These are phyloP conservation scores for Saturnispora besseyi DNA, from an alignment of 805 yeast species.

Conservation along the genomic window DNA sequence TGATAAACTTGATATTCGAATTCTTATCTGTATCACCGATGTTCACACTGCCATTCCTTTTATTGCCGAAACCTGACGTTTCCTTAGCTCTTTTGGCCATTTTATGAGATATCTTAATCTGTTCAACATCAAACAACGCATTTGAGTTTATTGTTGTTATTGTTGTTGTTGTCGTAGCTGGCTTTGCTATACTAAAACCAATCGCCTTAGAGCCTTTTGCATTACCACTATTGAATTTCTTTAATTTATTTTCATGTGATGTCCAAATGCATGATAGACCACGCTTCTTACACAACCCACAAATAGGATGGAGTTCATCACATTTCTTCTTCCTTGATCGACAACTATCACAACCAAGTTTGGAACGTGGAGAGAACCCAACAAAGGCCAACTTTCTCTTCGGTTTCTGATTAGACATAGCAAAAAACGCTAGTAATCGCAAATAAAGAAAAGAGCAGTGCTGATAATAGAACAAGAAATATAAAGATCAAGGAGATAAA, in stretches of 20 bases:
- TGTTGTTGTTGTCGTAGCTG: neutral
- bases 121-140: constrained; percentile 11
- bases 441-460: no score
- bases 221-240: neutral
- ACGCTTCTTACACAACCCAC: constrained; percentile 34
- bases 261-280: constrained; percentile 24
- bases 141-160: constrained; percentile 4
- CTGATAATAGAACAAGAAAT: no score
- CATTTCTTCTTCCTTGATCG: constrained; percentile 40
- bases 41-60: neutral
- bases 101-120: constrained; percentile 16
- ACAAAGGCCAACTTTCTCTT: constrained; percentile 16
- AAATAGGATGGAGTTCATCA: constrained; percentile 38
- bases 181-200: neutral
- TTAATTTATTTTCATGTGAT: neutral
- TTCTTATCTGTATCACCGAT: neutral
- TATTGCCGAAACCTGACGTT: neutral
- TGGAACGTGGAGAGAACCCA: constrained; percentile 29
- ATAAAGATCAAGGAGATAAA: neutral
- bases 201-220: neutral
- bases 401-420: neutral
- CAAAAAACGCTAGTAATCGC: neutral
- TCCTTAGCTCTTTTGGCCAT: constrained; percentile 5
- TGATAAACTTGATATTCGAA: neutral
- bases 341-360: constrained; percentile 33